Evolutionary conservation across 768 basidiomycete species (phyloP).

Genomic region (Paxillus ammoniavirescens): DNA sequence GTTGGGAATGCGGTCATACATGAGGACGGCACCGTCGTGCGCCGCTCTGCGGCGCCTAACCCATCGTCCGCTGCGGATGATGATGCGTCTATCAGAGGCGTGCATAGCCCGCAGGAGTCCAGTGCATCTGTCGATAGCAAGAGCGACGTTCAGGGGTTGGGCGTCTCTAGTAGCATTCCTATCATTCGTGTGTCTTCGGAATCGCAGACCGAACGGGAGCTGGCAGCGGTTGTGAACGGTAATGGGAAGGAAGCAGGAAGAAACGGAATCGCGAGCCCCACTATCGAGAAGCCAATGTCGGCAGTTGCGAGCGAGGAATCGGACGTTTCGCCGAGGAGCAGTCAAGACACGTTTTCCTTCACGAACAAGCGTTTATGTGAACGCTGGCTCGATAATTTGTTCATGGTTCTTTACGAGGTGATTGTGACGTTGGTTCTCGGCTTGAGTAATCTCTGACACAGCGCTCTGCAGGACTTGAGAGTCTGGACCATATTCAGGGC

Average conservation of each 20-base stretch:
- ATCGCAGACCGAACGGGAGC: constrained; percentile 51
- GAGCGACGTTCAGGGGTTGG: constrained; percentile 8
- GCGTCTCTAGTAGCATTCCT: constrained; percentile 39
- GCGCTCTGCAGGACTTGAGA: constrained; percentile 71
- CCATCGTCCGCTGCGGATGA: constrained; percentile 47
- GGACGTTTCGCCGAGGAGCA: constrained; percentile 21
- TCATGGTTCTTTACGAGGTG: constrained; percentile 98
- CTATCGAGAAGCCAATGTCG: constrained; percentile 42
- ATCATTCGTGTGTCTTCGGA: constrained; percentile 80
- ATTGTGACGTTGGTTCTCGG: constrained; percentile 14
- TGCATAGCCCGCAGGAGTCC: constrained; percentile 36
- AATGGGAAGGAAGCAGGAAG: constrained; percentile 34
- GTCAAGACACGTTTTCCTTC: constrained; percentile 79
- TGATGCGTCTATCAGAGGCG: constrained; percentile 67
- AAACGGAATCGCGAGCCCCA: constrained; percentile 28
- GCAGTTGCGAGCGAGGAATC: constrained; percentile 38
- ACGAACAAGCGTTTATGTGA: constrained; percentile 97
- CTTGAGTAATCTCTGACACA: neutral
- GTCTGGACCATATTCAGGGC: constrained; percentile 99
- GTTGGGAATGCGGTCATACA: constrained; percentile 46
- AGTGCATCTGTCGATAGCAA: constrained; percentile 26
- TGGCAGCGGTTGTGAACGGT: constrained; percentile 26
- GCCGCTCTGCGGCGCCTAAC: constrained; percentile 18
- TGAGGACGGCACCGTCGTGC: constrained; percentile 57
- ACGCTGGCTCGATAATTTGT: constrained; percentile 95